These are phyloP conservation scores for Trichoderma harzianum DNA, from an alignment of 2,329 filamentous ascomycete species.

Conservation along the genomic window DNA sequence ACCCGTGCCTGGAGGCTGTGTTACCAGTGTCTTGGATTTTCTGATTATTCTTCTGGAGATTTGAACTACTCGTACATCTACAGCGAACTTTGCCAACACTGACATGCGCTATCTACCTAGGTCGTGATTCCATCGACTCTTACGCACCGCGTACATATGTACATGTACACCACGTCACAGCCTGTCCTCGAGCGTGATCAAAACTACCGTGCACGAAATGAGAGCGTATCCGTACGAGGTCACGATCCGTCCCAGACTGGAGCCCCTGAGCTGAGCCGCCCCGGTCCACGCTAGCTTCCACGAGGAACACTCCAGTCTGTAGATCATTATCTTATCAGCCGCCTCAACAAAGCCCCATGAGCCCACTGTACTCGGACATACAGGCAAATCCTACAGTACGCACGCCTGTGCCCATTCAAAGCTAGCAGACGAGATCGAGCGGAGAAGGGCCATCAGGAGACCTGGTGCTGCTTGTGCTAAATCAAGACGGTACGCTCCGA, in stretches of 20 bases:
- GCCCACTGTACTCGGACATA: not conserved
- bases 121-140: not conserved
- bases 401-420: not conserved
- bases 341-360: not conserved
- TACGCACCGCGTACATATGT: not conserved
- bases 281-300: not conserved
- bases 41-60: not conserved
- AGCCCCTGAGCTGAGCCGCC: slow-evolving; percentile 17
- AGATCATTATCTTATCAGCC: slow-evolving; percentile 17
- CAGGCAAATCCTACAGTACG: not conserved
- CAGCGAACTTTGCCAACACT: not conserved
- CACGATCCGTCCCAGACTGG: not conserved
- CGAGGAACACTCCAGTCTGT: not conserved
- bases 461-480: not conserved
- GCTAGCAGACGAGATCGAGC: not conserved
- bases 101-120: not conserved
- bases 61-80: not conserved
- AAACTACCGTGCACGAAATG: slow-evolving; percentile 13
- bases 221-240: not conserved
- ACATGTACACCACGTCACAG: slow-evolving; percentile 15
- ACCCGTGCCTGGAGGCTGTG: not conserved
- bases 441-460: slow-evolving; percentile 6
- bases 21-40: not conserved
- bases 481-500: slow-evolving; percentile 7
- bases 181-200: slow-evolving; percentile 6